phyloP scores from a whole-genome alignment of 2,329 filamentous ascomycete genomes.

The Cercospora sesami region DNA sequence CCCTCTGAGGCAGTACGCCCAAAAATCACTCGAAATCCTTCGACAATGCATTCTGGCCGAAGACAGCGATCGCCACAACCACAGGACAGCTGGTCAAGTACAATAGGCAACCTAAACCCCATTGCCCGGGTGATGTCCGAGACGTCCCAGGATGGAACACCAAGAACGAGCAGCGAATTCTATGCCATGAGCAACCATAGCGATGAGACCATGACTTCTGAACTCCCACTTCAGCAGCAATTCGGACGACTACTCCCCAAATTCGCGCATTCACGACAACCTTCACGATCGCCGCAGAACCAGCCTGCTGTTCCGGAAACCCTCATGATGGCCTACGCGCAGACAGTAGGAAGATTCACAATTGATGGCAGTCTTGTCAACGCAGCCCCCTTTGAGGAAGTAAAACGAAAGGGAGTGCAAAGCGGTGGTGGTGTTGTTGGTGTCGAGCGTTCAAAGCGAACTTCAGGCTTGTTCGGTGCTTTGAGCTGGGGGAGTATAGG shows the following conservation, averaged over 20 bases:
- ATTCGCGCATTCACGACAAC: constrained; percentile 42
- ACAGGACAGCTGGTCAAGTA: constrained; percentile 35
- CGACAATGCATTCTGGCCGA: constrained; percentile 40
- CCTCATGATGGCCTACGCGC: constrained; percentile 97
- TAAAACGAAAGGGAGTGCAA: constrained; percentile 91
- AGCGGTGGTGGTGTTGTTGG: constrained; percentile 80
- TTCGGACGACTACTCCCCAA: constrained; percentile 55
- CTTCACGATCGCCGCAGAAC: constrained; percentile 42
- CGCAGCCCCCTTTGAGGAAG: constrained; percentile 86
- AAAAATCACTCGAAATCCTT: constrained; percentile 34
- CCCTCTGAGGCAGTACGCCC: constrained; percentile 20
- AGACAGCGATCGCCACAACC: constrained; percentile 37
- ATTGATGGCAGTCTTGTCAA: constrained; percentile 90
- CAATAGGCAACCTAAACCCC: constrained; percentile 57
- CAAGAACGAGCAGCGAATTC: constrained; percentile 89
- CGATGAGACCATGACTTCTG: constrained; percentile 86
- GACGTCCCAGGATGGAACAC: constrained; percentile 74
- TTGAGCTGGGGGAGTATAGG: constrained; percentile 88
- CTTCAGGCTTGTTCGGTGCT: constrained; percentile 76
- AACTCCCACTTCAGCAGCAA: constrained; percentile 61
- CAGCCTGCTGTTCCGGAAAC: constrained; percentile 65
- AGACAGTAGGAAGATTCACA: constrained; percentile 87
- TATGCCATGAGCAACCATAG: constrained; percentile 95
- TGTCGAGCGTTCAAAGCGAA: constrained; percentile 70
- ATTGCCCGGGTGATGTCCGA: constrained; percentile 72